Conservation (phyloP, 371 early-diverging fungal genomes). For the Syncephalastrum monosporum region DNA sequence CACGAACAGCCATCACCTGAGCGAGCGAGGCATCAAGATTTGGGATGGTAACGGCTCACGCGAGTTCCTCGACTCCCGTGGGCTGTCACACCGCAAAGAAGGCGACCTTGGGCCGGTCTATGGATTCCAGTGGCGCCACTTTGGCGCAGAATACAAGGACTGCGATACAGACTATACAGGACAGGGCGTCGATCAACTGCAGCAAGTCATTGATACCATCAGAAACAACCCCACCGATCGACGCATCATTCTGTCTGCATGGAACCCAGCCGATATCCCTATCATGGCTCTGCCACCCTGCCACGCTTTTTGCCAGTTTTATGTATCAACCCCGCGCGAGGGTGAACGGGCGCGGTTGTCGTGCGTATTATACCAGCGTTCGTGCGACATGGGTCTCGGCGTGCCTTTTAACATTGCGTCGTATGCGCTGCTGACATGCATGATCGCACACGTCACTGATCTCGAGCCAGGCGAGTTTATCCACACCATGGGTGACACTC, state of each 20-base stretch:
- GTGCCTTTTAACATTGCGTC: constrained; percentile 99
- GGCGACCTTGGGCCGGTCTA: constrained; percentile 99
- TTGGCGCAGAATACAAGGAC: constrained; percentile 93
- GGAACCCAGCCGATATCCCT: constrained; percentile 93
- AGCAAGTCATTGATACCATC: constrained; percentile 87
- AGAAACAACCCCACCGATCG: constrained; percentile 88
- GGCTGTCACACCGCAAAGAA: constrained; percentile 77
- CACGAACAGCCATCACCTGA: constrained; percentile 84
- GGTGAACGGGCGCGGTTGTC: constrained; percentile 63
- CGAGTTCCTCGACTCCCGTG: constrained; percentile 86
- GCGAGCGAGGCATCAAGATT: constrained; percentile 88
- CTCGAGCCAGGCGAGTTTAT: constrained; percentile 91
- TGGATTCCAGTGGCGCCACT: constrained; percentile 99
- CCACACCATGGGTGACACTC: constrained; percentile 97
- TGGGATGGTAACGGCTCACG: constrained; percentile 99
- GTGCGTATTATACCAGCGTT: constrained; percentile 98
- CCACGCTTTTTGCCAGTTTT: constrained; percentile 95
- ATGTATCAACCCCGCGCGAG: constrained; percentile 69
- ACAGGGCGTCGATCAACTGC: constrained; percentile 96
- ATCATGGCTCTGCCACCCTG: constrained; percentile 97
- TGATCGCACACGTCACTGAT: constrained; percentile 93
- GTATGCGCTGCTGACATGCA: constrained; percentile 92
- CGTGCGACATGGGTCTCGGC: constrained; percentile 98
- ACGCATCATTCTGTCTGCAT: constrained; percentile 95
- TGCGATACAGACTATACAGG: constrained; percentile 91